phyloP scores from a whole-genome alignment of 2,329 filamentous ascomycete species.

The Dothistroma pini region DNA sequence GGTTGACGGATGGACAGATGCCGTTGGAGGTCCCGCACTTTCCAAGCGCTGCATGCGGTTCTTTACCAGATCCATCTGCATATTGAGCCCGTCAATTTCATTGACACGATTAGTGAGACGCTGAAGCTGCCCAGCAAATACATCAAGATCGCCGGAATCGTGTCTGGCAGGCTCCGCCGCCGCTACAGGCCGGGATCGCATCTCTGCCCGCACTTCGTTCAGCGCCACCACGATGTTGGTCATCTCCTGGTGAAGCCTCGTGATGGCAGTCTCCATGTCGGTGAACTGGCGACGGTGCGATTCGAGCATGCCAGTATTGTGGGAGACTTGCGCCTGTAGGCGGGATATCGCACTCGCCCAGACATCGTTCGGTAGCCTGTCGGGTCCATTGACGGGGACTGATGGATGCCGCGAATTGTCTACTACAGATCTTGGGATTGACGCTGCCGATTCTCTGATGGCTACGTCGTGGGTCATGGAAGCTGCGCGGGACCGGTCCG shows the following conservation, averaged over 20 bases:
- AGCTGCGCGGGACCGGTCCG: constrained; percentile 17
- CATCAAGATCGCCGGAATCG: constrained; percentile 40
- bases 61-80: constrained; percentile 49
- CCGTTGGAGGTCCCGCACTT: constrained; percentile 17
- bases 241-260: constrained; percentile 41
- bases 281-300: constrained; percentile 41
- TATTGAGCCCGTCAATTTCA: constrained; percentile 46
- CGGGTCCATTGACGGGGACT: constrained; percentile 9
- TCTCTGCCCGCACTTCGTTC: constrained; percentile 37
- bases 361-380: constrained; percentile 26
- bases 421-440: constrained; percentile 12
- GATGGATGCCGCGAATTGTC: constrained; percentile 16
- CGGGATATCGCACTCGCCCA: constrained; percentile 42
- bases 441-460: constrained; percentile 22
- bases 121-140: constrained; percentile 41
- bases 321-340: constrained; percentile 48
- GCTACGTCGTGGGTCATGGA: constrained; percentile 24
- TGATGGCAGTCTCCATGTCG: constrained; percentile 40
- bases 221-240: constrained; percentile 33
- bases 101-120: constrained; percentile 42
- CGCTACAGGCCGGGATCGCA: constrained; percentile 28
- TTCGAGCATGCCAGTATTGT: constrained; percentile 43
- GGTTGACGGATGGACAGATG: constrained; percentile 6
- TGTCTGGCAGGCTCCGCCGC: constrained; percentile 20
- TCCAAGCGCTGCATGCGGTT: constrained; percentile 41